Conservation (phyloP, 352 stramenopile genomes). For the Phytophthora tubulina region DNA sequence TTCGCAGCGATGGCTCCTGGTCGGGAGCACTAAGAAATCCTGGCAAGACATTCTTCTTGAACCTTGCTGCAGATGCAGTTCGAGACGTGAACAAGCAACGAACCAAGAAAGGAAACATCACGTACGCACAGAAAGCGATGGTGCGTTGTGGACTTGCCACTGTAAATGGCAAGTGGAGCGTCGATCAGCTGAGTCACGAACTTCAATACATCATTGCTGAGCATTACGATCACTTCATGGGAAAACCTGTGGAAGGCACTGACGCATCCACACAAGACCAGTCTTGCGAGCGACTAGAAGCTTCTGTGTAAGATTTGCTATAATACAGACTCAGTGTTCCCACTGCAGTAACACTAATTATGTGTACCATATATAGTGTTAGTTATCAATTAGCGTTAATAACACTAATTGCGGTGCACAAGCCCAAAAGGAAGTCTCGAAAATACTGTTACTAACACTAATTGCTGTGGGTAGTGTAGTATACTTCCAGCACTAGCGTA, state of each 20-base stretch:
- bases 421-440: not conserved
- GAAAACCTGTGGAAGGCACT: not conserved
- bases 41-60: slow-evolving; percentile 4
- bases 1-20: not conserved
- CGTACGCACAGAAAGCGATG: slow-evolving; percentile 2
- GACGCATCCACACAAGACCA: not conserved
- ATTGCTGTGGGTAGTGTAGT: slow-evolving; percentile 10
- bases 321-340: not conserved
- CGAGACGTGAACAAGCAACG: not conserved
- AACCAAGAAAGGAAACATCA: slow-evolving; percentile 5
- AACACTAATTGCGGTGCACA: slow-evolving; percentile 2
- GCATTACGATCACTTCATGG: not conserved
- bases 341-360: not conserved
- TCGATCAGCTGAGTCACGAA: not conserved
- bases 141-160: slow-evolving; percentile 1
- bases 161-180: not conserved
- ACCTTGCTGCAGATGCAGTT: slow-evolving; percentile 1
- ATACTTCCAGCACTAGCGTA: not conserved
- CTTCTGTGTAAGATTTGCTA: not conserved
- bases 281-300: not conserved
- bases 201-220: not conserved
- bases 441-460: slow-evolving; percentile 5
- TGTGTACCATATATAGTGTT: slow-evolving; percentile 1
- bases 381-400: slow-evolving; percentile 1
- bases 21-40: not conserved